A percentile compares a stretch with the other conserved stretches of the same genome.
phyloP scores from a whole-genome alignment of 345 rosid species.

The Sisymbrium altissimum region DNA sequence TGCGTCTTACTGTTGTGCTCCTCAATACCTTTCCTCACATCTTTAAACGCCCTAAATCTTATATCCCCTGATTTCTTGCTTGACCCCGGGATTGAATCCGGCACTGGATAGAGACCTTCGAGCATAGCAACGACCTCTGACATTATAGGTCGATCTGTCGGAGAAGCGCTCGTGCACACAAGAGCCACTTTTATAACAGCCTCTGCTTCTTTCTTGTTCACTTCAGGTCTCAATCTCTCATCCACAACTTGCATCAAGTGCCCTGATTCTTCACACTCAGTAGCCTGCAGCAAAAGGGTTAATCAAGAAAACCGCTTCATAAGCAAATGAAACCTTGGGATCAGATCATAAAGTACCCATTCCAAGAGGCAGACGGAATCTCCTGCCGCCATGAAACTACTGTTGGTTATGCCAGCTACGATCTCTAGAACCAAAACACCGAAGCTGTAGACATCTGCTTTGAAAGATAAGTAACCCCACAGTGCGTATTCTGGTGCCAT shows the following conservation, averaged over 20 bases:
- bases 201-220: slow-evolving; percentile 40
- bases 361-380: slow-evolving; percentile 51
- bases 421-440: slow-evolving; percentile 59
- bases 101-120: slow-evolving; percentile 43
- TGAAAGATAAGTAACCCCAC: slow-evolving; percentile 56
- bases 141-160: slow-evolving; percentile 51
- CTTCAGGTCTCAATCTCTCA: slow-evolving; percentile 39
- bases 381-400: slow-evolving; percentile 38
- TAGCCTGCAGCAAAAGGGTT: slow-evolving; percentile 34
- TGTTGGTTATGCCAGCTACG: slow-evolving; percentile 49
- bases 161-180: slow-evolving; percentile 47
- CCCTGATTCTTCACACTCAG: slow-evolving; percentile 39
- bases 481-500: slow-evolving; percentile 73
- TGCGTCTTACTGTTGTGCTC: slow-evolving; percentile 37
- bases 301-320: background rate
- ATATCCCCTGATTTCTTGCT: slow-evolving; percentile 35
- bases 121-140: slow-evolving; percentile 59
- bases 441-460: slow-evolving; percentile 67
- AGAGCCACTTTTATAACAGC: slow-evolving; percentile 47
- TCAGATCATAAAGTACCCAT: slow-evolving; percentile 36
- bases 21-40: slow-evolving; percentile 30
- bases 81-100: slow-evolving; percentile 35
- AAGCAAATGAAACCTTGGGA: background rate
- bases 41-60: slow-evolving; percentile 49
- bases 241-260: slow-evolving; percentile 43